Percentiles rank a stretch among this genome's conserved stretches.
phyloP scores from a whole-genome alignment of 768 basidiomycete species.

The Phanerochaete sordida region DNA sequence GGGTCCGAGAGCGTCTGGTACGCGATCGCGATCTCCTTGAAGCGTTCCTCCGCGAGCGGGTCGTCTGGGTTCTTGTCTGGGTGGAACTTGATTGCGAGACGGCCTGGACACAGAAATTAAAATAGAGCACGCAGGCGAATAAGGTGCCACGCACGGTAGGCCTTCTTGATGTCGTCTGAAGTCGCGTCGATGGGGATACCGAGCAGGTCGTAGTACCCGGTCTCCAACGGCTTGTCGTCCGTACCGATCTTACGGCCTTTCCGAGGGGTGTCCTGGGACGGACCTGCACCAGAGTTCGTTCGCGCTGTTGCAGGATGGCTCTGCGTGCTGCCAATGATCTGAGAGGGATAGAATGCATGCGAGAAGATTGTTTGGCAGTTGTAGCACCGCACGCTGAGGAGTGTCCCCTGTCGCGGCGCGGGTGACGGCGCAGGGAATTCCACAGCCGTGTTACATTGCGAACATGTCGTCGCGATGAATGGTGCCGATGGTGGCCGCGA shows the following conservation, averaged over 20 bases:
- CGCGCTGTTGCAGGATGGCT: slow-evolving; percentile 6
- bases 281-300: slow-evolving; percentile 13
- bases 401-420: slow-evolving; percentile 48
- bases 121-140: background rate
- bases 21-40: slow-evolving; percentile 88
- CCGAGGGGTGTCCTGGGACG: slow-evolving; percentile 20
- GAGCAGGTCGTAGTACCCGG: slow-evolving; percentile 86
- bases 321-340: slow-evolving; percentile 36
- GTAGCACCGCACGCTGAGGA: slow-evolving; percentile 70
- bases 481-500: slow-evolving; percentile 50
- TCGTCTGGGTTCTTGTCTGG: slow-evolving; percentile 92
- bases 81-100: slow-evolving; percentile 86
- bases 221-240: slow-evolving; percentile 84
- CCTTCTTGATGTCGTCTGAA: slow-evolving; percentile 85
- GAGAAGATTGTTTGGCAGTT: slow-evolving; percentile 56
- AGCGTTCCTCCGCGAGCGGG: slow-evolving; percentile 80
- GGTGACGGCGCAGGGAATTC: slow-evolving; percentile 70
- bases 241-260: slow-evolving; percentile 82
- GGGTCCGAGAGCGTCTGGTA: slow-evolving; percentile 85
- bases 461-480: slow-evolving; percentile 63
- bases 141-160: slow-evolving; percentile 62
- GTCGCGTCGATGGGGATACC: slow-evolving; percentile 74
- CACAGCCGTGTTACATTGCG: slow-evolving; percentile 47
- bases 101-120: slow-evolving; percentile 38
- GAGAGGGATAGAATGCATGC: slow-evolving; percentile 66